Evolutionary conservation across 768 basidiomycete genomes (phyloP).

Genomic region (Termitomyces titanicus): DNA sequence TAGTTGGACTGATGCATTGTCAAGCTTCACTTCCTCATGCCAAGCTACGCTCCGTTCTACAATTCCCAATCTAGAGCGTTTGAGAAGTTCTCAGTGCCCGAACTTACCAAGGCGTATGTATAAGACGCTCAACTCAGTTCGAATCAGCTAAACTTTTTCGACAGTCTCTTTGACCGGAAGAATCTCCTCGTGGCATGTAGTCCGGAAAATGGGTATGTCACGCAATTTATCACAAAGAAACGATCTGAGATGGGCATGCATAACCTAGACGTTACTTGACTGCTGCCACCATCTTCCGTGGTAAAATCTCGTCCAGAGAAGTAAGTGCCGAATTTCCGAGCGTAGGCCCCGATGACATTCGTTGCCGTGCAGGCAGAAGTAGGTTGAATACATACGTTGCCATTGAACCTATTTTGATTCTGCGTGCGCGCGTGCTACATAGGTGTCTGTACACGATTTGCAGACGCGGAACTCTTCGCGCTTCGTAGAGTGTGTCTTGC

Average conservation of each 20-base stretch:
- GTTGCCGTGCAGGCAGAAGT: slow-evolving; percentile 46
- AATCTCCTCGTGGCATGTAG: slow-evolving; percentile 83
- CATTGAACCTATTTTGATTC: not conserved
- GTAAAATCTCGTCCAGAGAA: slow-evolving; percentile 75
- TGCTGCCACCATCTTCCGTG: slow-evolving; percentile 85
- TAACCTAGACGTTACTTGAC: slow-evolving; percentile 48
- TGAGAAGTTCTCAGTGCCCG: slow-evolving; percentile 56
- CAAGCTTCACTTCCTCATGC: slow-evolving; percentile 94
- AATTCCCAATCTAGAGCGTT: slow-evolving; percentile 61
- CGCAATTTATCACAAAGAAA: not conserved
- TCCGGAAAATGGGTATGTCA: slow-evolving; percentile 65
- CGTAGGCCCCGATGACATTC: slow-evolving; percentile 32
- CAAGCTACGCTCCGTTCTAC: slow-evolving; percentile 89
- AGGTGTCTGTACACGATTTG: slow-evolving; percentile 70
- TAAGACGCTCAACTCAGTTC: not conserved
- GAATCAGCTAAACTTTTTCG: not conserved
- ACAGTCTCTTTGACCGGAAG: slow-evolving; percentile 76
- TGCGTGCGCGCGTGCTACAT: not conserved
- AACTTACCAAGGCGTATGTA: slow-evolving; percentile 71
- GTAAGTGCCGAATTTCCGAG: slow-evolving; percentile 39
- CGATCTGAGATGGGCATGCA: not conserved
- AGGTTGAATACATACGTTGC: slow-evolving; percentile 21
- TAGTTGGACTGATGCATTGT: not conserved
- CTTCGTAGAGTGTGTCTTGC: slow-evolving; percentile 70
- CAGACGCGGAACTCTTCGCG: slow-evolving; percentile 70